Conservation (phyloP, 495 filamentous ascomycete genomes). For the Penicillium cosmopolitanum region DNA sequence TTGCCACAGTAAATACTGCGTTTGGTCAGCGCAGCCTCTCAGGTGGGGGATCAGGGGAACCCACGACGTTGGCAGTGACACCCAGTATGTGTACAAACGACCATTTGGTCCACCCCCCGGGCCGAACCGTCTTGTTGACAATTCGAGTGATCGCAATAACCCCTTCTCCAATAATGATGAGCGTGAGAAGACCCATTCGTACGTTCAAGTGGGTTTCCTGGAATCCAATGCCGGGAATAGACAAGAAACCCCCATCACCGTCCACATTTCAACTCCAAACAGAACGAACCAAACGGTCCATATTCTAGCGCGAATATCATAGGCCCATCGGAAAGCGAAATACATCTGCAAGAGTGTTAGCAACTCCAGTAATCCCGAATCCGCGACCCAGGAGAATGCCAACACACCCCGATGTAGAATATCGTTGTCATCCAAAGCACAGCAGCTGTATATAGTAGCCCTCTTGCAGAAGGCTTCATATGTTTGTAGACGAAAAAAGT, state of each 20-base stretch:
- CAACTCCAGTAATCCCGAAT: no score
- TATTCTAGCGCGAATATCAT: constrained; percentile 34
- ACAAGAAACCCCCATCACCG: constrained; percentile 58
- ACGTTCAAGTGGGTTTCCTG: constrained; percentile 68
- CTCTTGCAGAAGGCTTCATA: constrained; percentile 35
- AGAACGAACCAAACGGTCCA: constrained; percentile 65
- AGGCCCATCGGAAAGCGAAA: constrained; percentile 37
- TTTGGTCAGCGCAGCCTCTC: constrained; percentile 3
- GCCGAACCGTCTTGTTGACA: constrained; percentile 59
- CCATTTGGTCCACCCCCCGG: constrained; percentile 51
- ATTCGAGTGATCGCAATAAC: constrained; percentile 58
- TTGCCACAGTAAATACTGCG: constrained; percentile 68
- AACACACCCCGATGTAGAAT: constrained; percentile 55
- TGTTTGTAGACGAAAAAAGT: constrained; percentile 46
- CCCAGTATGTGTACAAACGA: constrained; percentile 56
- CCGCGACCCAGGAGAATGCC: constrained; percentile 2
- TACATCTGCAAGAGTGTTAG: constrained; percentile 35
- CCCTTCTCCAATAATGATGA: constrained; percentile 73
- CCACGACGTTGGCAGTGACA: constrained; percentile 50
- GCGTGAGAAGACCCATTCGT: constrained; percentile 66
- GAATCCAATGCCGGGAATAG: constrained; percentile 60
- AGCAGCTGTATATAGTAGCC: constrained; percentile 43
- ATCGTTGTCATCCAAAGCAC: constrained; percentile 45
- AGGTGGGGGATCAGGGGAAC: constrained; percentile 20
- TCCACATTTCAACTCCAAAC: constrained; percentile 56